A percentile compares a stretch with the other conserved stretches of the same genome.
Evolutionary conservation across 768 basidiomycete genomes (phyloP).

Genomic region (Suillus subluteus): DNA sequence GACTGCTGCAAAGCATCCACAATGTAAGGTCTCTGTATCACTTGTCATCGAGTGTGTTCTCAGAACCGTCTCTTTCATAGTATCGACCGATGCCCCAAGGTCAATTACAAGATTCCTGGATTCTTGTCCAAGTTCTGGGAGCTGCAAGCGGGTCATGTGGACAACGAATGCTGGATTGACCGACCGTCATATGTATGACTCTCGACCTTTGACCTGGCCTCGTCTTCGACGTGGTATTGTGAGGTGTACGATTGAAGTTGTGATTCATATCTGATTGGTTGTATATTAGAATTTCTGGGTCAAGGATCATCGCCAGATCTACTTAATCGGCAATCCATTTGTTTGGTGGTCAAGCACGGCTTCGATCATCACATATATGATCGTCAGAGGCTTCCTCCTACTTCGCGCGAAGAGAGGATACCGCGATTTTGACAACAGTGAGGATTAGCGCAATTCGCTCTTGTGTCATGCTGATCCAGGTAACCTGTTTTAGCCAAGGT

Average conservation of each 20-base stretch:
- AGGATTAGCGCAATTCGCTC: constrained; percentile 30
- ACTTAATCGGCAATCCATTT: constrained; percentile 92
- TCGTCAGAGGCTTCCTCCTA: constrained; percentile 76
- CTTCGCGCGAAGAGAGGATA: constrained; percentile 90
- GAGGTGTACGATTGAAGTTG: constrained; percentile 36
- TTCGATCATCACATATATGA: constrained; percentile 67
- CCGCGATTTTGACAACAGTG: constrained; percentile 91
- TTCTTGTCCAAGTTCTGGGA: constrained; percentile 93
- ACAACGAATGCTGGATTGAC: constrained; percentile 94
- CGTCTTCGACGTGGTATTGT: constrained; percentile 90
- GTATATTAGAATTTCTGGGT: constrained; percentile 92
- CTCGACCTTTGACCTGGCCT: constrained; percentile 94
- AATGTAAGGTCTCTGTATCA: constrained; percentile 52
- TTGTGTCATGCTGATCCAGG: constrained; percentile 1
- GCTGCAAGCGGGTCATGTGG: constrained; percentile 95
- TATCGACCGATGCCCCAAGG: constrained; percentile 70
- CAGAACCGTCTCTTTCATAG: constrained; percentile 41
- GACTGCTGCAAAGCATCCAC: constrained; percentile 70
- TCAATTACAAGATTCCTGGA: constrained; percentile 90
- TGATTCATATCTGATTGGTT: constrained; percentile 12
- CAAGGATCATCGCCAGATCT: constrained; percentile 93
- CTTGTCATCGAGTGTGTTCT: constrained; percentile 1
- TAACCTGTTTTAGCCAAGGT: constrained; percentile 64
- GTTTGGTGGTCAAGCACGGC: constrained; percentile 89
- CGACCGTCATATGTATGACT: constrained; percentile 93